These are phyloP conservation scores for Dalbergia cultrata DNA, from an alignment of 306 rosid species.

Conservation along the genomic window DNA sequence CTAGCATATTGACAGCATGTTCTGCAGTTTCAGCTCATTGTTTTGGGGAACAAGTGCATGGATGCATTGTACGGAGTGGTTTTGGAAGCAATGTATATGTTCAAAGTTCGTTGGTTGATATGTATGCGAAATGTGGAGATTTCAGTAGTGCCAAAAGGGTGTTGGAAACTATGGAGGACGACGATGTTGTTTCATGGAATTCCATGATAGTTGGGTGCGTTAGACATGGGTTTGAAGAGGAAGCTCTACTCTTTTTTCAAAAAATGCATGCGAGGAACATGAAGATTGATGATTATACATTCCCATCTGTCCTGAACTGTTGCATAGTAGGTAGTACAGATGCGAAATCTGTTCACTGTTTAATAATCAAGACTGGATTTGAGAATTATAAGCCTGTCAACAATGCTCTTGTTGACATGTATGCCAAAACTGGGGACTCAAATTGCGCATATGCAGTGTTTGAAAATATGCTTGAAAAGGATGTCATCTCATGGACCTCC, in stretches of 20 bases:
- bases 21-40: slow-evolving; percentile 59
- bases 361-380: slow-evolving; percentile 79
- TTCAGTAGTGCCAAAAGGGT: slow-evolving; percentile 59
- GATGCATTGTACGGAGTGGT: slow-evolving; percentile 72
- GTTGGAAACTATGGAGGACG: slow-evolving; percentile 71
- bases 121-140: slow-evolving; percentile 89
- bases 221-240: slow-evolving; percentile 65
- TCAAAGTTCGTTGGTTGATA: slow-evolving; percentile 85
- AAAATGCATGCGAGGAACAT: slow-evolving; percentile 75
- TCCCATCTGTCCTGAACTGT: slow-evolving; percentile 83
- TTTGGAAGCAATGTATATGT: slow-evolving; percentile 75
- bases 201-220: slow-evolving; percentile 91
- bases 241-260: slow-evolving; percentile 72
- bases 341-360: slow-evolving; percentile 65
- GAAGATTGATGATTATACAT: slow-evolving; percentile 81
- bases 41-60: slow-evolving; percentile 85
- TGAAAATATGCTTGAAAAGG: slow-evolving; percentile 67
- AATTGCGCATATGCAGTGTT: slow-evolving; percentile 68
- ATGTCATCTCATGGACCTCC: slow-evolving; percentile 94
- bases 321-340: slow-evolving; percentile 50
- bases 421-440: slow-evolving; percentile 73
- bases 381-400: slow-evolving; percentile 70
- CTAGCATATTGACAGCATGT: slow-evolving; percentile 83
- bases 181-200: slow-evolving; percentile 84
- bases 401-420: slow-evolving; percentile 91